Conservation (phyloP, 495 filamentous ascomycete genomes). For the Tirmania nivea region DNA sequence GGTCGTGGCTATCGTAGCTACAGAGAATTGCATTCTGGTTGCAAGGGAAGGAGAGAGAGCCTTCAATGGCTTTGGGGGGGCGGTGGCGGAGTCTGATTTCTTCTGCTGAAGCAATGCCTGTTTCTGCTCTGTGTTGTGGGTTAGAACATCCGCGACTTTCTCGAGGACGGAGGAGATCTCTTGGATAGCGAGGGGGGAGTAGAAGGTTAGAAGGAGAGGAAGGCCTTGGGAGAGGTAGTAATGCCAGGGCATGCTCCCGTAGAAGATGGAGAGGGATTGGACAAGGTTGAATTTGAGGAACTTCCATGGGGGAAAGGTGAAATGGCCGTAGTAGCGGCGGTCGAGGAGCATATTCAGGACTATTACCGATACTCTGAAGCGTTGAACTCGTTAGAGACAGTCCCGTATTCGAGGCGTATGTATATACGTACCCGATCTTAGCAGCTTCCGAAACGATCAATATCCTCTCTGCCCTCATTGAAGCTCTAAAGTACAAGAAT, state of each 20-base stretch:
- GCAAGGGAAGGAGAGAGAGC: conserved; percentile 1
- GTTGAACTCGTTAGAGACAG: conserved; percentile 6
- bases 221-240: conserved; percentile 85
- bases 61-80: background rate
- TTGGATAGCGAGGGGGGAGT: conserved; percentile 48
- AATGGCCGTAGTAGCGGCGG: conserved; percentile 59
- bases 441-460: conserved; percentile 8
- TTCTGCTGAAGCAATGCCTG: background rate
- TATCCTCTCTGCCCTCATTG: conserved; percentile 6
- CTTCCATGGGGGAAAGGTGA: conserved; percentile 74
- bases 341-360: conserved; percentile 34
- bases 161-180: conserved; percentile 34
- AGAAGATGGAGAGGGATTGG: conserved; percentile 70
- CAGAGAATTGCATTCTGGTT: conserved; percentile 33
- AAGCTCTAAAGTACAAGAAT: conserved; percentile 25
- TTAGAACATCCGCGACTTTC: background rate
- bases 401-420: background rate
- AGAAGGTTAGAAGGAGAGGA: conserved; percentile 67
- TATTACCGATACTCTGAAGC: conserved; percentile 8
- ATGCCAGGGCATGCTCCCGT: conserved; percentile 76
- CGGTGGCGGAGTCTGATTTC: background rate
- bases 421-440: conserved; percentile 15
- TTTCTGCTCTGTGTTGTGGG: background rate
- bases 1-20: conserved; percentile 37
- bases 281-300: conserved; percentile 87